Conservation (phyloP, 805 yeast species). For the Nakazawaea peltata region DNA sequence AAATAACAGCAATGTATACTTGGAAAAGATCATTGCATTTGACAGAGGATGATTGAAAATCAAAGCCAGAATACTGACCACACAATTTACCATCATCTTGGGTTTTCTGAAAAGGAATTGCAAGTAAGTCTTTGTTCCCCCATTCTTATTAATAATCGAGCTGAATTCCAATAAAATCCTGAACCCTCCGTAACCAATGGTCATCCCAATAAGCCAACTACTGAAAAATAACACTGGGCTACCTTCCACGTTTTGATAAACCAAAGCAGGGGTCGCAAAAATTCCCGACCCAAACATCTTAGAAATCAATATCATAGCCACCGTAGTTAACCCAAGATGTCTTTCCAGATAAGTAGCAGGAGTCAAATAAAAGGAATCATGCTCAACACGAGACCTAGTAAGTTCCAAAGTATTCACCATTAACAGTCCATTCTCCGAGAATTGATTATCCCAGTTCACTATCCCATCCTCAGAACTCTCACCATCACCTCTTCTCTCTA, state of each 20-base stretch:
- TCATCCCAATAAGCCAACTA: constrained; percentile 48
- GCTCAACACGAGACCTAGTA: constrained; percentile 7
- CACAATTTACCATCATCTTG: constrained; percentile 39
- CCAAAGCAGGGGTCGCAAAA: constrained; percentile 51
- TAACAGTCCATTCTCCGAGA: too few relatives aligned
- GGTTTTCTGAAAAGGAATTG: constrained; percentile 52
- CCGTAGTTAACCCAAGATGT: constrained; percentile 53
- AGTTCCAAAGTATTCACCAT: too few relatives aligned
- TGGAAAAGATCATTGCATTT: constrained; percentile 54
- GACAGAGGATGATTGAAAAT: constrained; percentile 48
- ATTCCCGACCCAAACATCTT: constrained; percentile 62
- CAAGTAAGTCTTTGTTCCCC: constrained; percentile 56
- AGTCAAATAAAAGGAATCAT: constrained; percentile 8
- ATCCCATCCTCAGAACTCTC: too few relatives aligned
- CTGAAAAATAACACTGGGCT: constrained; percentile 41
- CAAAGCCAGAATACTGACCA: constrained; percentile 40
- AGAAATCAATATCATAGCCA: constrained; percentile 46
- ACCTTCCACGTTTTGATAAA: constrained; percentile 49
- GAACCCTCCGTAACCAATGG: constrained; percentile 48
- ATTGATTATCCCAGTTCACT: too few relatives aligned
- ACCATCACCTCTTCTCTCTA: too few relatives aligned
- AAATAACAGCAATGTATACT: constrained; percentile 36
- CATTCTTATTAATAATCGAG: constrained; percentile 51
- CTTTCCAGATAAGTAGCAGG: constrained; percentile 45
- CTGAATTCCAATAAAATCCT: constrained; percentile 54